Conservation (phyloP, 345 rosid species). For the Citrus hindsii region DNA sequence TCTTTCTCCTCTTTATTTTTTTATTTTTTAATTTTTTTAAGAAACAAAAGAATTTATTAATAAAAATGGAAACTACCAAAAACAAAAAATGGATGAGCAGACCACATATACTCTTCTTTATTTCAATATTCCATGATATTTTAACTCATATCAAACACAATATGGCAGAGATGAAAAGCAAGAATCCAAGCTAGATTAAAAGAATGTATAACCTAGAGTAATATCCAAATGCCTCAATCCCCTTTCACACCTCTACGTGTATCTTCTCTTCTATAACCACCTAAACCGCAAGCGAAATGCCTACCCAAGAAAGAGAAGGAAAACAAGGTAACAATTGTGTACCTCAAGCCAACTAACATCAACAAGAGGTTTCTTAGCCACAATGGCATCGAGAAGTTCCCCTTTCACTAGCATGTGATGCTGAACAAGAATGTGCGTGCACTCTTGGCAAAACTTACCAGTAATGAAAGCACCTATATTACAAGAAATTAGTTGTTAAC, state of each 20-base stretch:
- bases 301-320: background rate
- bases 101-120: background rate
- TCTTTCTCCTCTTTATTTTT: background rate
- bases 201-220: background rate
- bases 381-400: constrained; percentile 55
- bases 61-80: background rate
- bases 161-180: background rate
- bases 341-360: constrained; percentile 71
- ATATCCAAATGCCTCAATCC: background rate
- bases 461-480: constrained; percentile 56
- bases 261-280: background rate
- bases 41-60: background rate
- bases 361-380: constrained; percentile 56
- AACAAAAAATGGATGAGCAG: background rate
- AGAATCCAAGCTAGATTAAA: background rate
- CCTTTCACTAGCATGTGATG: constrained; percentile 42
- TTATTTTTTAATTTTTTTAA: too few species aligned
- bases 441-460: constrained; percentile 46
- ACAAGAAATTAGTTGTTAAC: background rate
- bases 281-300: background rate
- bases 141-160: background rate
- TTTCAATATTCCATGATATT: background rate
- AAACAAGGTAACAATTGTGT: constrained; percentile 3
- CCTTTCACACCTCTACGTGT: background rate
- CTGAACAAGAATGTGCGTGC: constrained; percentile 74